Base-by-base conservation (phyloP, 495 filamentous ascomycete species). In the Penicillium odoratum region DNA sequence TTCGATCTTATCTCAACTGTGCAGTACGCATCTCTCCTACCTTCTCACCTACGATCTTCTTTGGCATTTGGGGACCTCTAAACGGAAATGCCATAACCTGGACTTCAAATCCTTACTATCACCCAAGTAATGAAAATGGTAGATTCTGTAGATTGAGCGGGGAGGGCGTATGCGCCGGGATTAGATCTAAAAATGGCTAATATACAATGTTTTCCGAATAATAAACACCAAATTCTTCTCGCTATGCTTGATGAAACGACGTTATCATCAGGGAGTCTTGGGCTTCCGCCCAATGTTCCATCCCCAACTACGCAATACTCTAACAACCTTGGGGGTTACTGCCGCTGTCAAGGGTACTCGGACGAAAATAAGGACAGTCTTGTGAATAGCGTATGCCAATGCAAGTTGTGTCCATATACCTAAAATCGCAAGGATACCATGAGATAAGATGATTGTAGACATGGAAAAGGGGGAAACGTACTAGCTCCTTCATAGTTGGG, bases 291-390 rank as follows among this genome's bases (percentile, higher is more conserved):
- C 85, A 69, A 90, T 86, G 65, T 89, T 74, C 82, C 83, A 90
- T 4, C 94, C 94, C 92, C 93, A 96, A 5, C 84, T 78, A 53
- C 94, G 76, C 5, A 98, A 77, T 15, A 84, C 81, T 73, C 91
- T 92, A 57, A 97, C 94, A 10, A 98, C 87, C 69, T 94, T 96
- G 3, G 95, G 94, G 7, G 89, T 91, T 13, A 97, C 81, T 1
- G 91, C 93, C 11, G 88, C 93, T 3, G 94, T 92, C 60, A 97
- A 68, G 3, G 94, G 94, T 3, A 98, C 89, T 8, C 94, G 83
- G 53, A 98, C 74, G 71, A 99, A 97, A 51, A 99, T 97, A 72
- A 98, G 93, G 72, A 98, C 92, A 59, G 88, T 94, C 74, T 99
- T 99, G 79, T 99, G 94, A 51, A 99, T 88, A 0, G 93, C 94